phyloP scores from a whole-genome alignment of 2,329 filamentous ascomycete species.

The Penicillium sp. region DNA sequence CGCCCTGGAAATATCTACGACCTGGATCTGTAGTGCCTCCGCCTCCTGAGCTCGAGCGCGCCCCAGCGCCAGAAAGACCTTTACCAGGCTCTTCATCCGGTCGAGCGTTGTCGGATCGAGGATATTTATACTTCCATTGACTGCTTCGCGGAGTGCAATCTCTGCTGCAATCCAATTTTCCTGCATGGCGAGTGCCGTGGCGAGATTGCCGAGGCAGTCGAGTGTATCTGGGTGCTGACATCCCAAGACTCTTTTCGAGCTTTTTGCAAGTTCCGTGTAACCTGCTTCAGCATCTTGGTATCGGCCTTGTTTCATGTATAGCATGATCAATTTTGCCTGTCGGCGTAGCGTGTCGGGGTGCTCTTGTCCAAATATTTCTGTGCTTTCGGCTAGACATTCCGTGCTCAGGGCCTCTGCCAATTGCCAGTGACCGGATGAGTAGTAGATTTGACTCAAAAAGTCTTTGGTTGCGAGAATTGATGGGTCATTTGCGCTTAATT shows the following conservation, averaged over 20 bases:
- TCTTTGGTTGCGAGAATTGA: neutral
- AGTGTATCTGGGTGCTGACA: neutral
- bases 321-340: neutral
- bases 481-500: neutral
- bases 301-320: neutral
- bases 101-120: neutral
- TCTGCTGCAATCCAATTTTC: neutral
- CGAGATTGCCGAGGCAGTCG: neutral
- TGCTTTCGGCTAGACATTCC: neutral
- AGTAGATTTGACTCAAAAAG: neutral
- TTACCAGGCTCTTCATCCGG: neutral
- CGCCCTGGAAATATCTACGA: neutral
- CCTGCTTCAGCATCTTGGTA: neutral
- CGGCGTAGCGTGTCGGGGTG: neutral
- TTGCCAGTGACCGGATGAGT: neutral
- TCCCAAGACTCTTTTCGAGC: neutral
- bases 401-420: neutral
- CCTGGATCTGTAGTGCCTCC: neutral
- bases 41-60: neutral
- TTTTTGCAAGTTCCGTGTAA: neutral
- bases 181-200: neutral
- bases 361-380: neutral
- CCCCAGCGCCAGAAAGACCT: neutral
- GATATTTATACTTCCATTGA: neutral
- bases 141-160: neutral